Conservation (phyloP, 768 basidiomycete species). For the Suillus brevipes region DNA sequence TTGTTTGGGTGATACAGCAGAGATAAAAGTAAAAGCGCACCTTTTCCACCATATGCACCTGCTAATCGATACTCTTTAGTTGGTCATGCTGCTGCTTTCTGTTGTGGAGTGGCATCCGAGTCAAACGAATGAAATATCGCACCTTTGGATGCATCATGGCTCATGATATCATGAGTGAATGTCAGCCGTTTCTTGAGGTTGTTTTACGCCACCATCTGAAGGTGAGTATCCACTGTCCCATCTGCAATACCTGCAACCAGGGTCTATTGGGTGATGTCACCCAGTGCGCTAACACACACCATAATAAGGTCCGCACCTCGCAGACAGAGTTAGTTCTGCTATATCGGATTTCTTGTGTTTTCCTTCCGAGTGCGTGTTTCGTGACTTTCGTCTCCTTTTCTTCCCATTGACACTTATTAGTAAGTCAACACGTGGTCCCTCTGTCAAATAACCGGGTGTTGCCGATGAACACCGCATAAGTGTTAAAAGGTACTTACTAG, state of each 20-base stretch:
- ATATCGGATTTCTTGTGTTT: no score
- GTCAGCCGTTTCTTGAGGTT: constrained; percentile 34
- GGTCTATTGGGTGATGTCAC: constrained; percentile 77
- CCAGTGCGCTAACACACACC: no score
- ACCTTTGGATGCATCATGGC: constrained; percentile 47
- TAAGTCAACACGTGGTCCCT: no score
- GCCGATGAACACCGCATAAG: no score
- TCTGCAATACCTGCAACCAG: constrained; percentile 88
- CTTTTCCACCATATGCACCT: constrained; percentile 27
- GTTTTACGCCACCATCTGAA: constrained; percentile 14
- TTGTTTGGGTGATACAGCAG: constrained; percentile 14
- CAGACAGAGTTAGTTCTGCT: no score
- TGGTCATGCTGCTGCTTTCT: constrained; percentile 69
- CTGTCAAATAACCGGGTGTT: no score
- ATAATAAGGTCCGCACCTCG: no score
- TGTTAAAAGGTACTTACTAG: no score
- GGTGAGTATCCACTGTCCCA: constrained; percentile 57
- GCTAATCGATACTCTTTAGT: constrained; percentile 41
- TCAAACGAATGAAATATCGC: constrained; percentile 71
- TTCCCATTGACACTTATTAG: no score
- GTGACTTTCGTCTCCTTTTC: no score
- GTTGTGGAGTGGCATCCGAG: constrained; percentile 68
- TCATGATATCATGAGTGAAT: constrained; percentile 43
- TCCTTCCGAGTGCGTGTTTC: no score
- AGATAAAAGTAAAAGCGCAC: constrained; percentile 22